Evolutionary conservation across 257 asterid species (phyloP).

Genomic region (Lycium ferocissimum): DNA sequence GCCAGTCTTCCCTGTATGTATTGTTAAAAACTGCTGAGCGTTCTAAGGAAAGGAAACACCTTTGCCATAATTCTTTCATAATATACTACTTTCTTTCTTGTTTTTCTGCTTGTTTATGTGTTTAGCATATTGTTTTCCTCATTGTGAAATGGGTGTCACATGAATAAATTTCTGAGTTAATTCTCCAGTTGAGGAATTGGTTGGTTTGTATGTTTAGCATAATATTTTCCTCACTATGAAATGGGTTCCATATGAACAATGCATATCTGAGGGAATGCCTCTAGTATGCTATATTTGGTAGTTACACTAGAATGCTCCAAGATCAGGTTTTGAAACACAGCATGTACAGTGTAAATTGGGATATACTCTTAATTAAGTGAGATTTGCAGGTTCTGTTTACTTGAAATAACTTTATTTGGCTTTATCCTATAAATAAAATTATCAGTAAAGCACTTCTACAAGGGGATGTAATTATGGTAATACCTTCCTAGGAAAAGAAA

Average conservation of each 20-base stretch:
- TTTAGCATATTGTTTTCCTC: slow-evolving; percentile 14
- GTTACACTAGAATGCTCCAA: slow-evolving; percentile 1
- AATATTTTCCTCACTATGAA: background rate
- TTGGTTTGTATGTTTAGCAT: background rate
- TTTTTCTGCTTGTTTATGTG: background rate
- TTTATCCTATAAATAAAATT: background rate
- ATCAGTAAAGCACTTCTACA: background rate
- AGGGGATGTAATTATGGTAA: background rate
- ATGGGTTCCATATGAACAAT: background rate
- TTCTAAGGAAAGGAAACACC: background rate
- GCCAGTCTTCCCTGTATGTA: background rate
- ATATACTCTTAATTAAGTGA: background rate
- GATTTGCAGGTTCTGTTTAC: background rate
- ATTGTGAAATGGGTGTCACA: background rate
- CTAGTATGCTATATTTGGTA: background rate
- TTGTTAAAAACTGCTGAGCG: background rate
- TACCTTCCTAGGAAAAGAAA: slow-evolving; percentile 22
- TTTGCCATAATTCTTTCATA: background rate
- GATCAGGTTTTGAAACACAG: slow-evolving; percentile 21
- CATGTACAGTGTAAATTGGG: background rate
- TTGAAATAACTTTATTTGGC: slow-evolving; percentile 13
- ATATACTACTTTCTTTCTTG: background rate
- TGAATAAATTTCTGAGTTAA: background rate
- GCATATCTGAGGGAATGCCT: background rate
- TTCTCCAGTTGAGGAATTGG: background rate